phyloP scores from a whole-genome alignment of 1,284 basidiomycete species.

The Cryptococcus wingfieldii region DNA sequence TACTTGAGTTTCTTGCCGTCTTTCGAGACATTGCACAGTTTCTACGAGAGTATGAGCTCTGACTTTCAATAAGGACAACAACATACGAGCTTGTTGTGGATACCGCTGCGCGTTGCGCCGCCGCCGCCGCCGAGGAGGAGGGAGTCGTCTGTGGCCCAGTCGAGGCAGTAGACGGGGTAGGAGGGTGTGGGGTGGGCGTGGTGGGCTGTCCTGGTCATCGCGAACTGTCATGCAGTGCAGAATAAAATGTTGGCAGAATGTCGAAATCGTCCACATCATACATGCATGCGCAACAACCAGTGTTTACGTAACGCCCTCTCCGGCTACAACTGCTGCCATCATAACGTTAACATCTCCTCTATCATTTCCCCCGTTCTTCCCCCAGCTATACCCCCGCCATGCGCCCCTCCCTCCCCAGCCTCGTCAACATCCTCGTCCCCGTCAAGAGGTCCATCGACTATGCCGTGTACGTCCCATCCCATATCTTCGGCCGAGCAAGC shows the following conservation, averaged over 20 bases:
- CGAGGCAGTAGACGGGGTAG: conserved; percentile 82
- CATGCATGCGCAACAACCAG: too few species aligned
- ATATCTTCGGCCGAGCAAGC: conserved; percentile 3
- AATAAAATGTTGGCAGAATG: too few species aligned
- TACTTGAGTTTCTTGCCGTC: conserved; percentile 58
- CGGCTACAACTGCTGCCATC: conserved; percentile 6
- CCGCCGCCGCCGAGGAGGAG: conserved; percentile 87
- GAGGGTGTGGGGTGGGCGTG: conserved; percentile 66
- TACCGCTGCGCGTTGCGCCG: conserved; percentile 70
- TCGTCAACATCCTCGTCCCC: conserved; percentile 85
- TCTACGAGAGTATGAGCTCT: conserved; percentile 6
- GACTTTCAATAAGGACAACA: background rate
- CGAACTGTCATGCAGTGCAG: background rate
- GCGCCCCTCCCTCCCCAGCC: conserved; percentile 65
- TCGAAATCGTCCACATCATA: too few species aligned
- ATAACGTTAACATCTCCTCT: too few species aligned
- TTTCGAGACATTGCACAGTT: conserved; percentile 62
- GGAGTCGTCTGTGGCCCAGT: conserved; percentile 69
- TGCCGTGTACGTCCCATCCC: conserved; percentile 25
- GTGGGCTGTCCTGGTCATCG: conserved; percentile 71
- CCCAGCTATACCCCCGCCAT: conserved; percentile 49
- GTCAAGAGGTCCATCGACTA: conserved; percentile 69
- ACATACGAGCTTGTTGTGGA: conserved; percentile 85
- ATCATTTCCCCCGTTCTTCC: background rate
- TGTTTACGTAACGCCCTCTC: conserved; percentile 6